A percentile compares a stretch with the other conserved stretches of the same genome.
phyloP scores from a whole-genome alignment of 75 land plant species.

The Azolla pinnata region DNA sequence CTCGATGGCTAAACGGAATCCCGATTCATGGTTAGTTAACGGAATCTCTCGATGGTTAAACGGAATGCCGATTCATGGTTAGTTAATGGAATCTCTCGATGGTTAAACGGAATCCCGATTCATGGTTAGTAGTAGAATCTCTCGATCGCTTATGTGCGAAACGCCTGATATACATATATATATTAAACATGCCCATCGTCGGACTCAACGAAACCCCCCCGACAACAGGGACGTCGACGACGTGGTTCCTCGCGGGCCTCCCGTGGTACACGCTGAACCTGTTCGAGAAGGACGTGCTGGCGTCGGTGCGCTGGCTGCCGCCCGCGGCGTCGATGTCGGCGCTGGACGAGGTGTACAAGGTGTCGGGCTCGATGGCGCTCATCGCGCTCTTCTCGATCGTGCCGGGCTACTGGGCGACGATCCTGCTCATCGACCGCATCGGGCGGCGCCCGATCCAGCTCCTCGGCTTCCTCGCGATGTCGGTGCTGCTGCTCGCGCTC shows the following conservation, averaged over 20 bases:
- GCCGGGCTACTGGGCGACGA: constrained; percentile 49
- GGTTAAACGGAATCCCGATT: too few species aligned
- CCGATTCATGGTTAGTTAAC: too few species aligned
- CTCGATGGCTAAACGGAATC: too few species aligned
- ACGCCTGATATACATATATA: too few species aligned
- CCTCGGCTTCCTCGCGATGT: constrained; percentile 50
- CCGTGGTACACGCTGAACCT: constrained; percentile 48
- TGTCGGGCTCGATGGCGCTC: constrained; percentile 39
- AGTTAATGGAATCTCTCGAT: too few species aligned
- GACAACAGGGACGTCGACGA: not conserved
- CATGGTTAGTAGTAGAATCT: too few species aligned
- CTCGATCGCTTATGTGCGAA: too few species aligned
- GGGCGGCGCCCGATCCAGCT: constrained; percentile 44
- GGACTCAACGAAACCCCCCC: constrained; percentile 2
- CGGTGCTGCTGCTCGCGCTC: constrained; percentile 30
- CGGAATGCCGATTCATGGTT: too few species aligned
- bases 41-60: too few species aligned
- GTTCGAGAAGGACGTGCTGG: constrained; percentile 42
- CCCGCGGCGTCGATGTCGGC: constrained; percentile 14
- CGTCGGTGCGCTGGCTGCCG: constrained; percentile 7
- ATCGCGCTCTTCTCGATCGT: constrained; percentile 43
- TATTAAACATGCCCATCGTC: not conserved
- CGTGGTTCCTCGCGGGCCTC: constrained; percentile 8
- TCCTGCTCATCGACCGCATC: constrained; percentile 41
- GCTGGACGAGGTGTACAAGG: constrained; percentile 25